A percentile compares a stretch with the other conserved stretches of the same genome.
Conservation (phyloP, 139 green algal species). For the Coelastrella sp. region DNA sequence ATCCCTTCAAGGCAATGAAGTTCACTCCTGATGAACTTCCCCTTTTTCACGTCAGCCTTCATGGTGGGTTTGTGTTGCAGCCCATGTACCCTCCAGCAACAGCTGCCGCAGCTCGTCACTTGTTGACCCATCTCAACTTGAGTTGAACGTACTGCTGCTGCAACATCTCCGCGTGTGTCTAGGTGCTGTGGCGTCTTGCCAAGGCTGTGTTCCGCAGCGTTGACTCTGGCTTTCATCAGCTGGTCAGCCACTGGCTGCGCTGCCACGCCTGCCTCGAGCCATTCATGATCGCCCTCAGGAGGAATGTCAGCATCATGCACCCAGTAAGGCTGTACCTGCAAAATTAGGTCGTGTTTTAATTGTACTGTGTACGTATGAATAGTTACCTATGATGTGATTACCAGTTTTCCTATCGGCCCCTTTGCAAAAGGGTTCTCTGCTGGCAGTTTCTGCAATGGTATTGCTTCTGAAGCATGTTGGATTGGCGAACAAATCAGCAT, state of each 20-base stretch:
- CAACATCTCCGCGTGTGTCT: neutral
- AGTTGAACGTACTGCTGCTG: too few species aligned
- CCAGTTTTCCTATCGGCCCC: too few species aligned
- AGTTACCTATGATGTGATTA: too few species aligned
- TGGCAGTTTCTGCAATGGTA: too few species aligned
- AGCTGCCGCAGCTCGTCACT: neutral
- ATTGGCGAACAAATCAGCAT: too few species aligned
- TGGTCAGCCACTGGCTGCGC: slow-evolving; percentile 63
- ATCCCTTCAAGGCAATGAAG: too few species aligned
- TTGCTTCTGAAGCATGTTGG: too few species aligned
- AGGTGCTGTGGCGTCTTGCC: slow-evolving; percentile 55
- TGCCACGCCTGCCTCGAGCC: slow-evolving; percentile 64
- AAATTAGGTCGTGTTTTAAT: neutral
- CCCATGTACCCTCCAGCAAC: neutral
- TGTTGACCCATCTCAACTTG: too few species aligned
- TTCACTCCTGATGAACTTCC: too few species aligned
- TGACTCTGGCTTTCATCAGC: slow-evolving; percentile 59
- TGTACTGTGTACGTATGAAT: too few species aligned
- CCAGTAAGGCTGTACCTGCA: slow-evolving; percentile 31
- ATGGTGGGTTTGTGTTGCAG: neutral
- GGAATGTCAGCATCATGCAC: slow-evolving; percentile 61
- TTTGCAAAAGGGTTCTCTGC: too few species aligned
- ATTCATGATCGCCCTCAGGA: slow-evolving; percentile 58
- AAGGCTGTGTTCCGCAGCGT: slow-evolving; percentile 54
- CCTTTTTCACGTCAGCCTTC: neutral